Conservation (phyloP, 306 rosid genomes). For the Castanospermum australe region DNA sequence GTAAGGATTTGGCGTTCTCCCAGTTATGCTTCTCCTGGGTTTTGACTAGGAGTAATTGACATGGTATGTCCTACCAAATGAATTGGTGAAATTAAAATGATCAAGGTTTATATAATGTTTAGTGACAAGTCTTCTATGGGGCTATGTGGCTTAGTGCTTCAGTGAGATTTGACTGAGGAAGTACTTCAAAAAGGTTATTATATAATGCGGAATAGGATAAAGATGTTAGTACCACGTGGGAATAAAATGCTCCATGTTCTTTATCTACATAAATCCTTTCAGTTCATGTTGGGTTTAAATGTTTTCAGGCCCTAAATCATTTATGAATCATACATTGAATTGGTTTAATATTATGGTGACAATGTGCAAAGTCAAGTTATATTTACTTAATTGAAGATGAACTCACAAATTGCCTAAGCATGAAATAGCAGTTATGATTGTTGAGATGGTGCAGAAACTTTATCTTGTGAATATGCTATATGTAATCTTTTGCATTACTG, state of each 20-base stretch:
- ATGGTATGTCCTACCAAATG: background rate
- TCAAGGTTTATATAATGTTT: background rate
- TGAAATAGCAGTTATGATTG: slow-evolving; percentile 7
- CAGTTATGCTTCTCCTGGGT: too few species aligned
- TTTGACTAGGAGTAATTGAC: background rate
- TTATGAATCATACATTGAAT: background rate
- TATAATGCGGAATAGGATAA: background rate
- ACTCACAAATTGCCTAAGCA: background rate
- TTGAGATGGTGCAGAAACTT: background rate
- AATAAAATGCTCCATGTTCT: background rate
- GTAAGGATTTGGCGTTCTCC: slow-evolving; percentile 1
- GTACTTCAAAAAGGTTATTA: background rate
- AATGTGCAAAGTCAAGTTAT: background rate
- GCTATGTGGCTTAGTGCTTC: background rate
- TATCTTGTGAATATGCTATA: background rate
- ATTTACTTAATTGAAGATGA: background rate
- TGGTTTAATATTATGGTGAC: background rate
- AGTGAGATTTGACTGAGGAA: background rate
- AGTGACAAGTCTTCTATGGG: background rate
- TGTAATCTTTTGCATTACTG: slow-evolving; percentile 11
- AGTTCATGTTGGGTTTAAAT: background rate
- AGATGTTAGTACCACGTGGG: background rate
- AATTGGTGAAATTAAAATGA: background rate
- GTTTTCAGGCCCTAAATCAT: background rate
- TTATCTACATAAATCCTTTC: background rate